Percentiles rank a stretch among this genome's conserved stretches.
Conservation (phyloP, 257 asterid species). For the Nemophila menziesii region DNA sequence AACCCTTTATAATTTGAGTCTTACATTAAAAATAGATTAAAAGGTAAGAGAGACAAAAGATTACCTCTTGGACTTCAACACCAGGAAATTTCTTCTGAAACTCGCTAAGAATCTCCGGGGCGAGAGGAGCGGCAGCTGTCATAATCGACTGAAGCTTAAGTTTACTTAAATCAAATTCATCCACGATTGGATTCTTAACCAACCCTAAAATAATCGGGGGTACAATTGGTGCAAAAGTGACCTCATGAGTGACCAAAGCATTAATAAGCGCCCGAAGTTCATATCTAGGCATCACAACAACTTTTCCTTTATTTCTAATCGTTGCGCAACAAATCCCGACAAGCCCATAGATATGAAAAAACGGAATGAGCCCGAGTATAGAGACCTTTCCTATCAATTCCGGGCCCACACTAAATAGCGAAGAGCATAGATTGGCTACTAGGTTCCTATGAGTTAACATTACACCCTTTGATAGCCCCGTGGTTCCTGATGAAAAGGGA, state of each 20-base stretch:
- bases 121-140: slow-evolving; percentile 98
- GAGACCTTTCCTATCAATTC: slow-evolving; percentile 68
- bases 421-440: slow-evolving; percentile 79
- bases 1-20: no score
- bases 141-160: slow-evolving; percentile 60
- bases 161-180: slow-evolving; percentile 63
- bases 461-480: slow-evolving; percentile 87
- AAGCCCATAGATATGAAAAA: slow-evolving; percentile 84
- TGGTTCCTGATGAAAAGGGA: slow-evolving; percentile 95
- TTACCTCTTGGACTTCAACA: slow-evolving; percentile 76
- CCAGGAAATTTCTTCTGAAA: slow-evolving; percentile 70
- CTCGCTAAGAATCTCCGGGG: slow-evolving; percentile 65
- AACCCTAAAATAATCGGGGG: slow-evolving; percentile 80
- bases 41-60: not conserved
- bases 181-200: slow-evolving; percentile 78
- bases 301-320: slow-evolving; percentile 75
- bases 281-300: slow-evolving; percentile 75
- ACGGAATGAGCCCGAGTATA: slow-evolving; percentile 73
- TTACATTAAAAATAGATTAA: no score
- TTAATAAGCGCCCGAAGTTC: slow-evolving; percentile 57
- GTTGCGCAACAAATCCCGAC: slow-evolving; percentile 94
- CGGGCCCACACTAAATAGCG: slow-evolving; percentile 74
- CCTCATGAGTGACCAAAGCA: slow-evolving; percentile 52
- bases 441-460: slow-evolving; percentile 81
- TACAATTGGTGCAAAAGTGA: slow-evolving; percentile 79